Conservation (phyloP, 805 yeast genomes). For the Wickerhamomyces sydowiorum region DNA sequence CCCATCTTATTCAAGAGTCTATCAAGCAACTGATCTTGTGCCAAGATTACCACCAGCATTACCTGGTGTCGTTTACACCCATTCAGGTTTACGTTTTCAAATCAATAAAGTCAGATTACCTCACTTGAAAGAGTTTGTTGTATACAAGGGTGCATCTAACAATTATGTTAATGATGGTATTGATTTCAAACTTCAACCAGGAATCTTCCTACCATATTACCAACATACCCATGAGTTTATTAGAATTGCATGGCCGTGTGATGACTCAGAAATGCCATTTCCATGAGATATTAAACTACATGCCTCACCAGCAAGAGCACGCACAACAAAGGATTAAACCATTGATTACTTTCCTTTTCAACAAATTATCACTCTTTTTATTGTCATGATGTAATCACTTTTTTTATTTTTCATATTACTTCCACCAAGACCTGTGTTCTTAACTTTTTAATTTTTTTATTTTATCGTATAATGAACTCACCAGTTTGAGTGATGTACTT, state of each 20-base stretch:
- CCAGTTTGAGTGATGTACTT: slow-evolving; percentile 68
- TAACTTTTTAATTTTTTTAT: no score
- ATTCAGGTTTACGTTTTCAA: slow-evolving; percentile 28
- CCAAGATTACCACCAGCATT: slow-evolving; percentile 49
- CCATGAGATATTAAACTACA: neutral
- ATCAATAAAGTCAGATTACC: slow-evolving; percentile 29
- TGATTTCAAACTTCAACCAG: slow-evolving; percentile 5
- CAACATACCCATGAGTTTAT: slow-evolving; percentile 17
- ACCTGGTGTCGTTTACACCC: slow-evolving; percentile 25
- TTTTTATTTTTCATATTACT: no score
- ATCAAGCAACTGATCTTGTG: slow-evolving; percentile 52
- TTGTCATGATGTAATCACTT: no score
- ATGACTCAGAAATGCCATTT: slow-evolving; percentile 5
- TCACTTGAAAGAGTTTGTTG: slow-evolving; percentile 20
- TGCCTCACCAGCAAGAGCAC: no score
- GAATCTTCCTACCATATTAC: slow-evolving; percentile 9
- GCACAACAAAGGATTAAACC: no score
- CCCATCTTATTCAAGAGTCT: slow-evolving; percentile 42
- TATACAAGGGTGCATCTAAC: slow-evolving; percentile 13
- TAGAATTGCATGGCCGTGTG: slow-evolving; percentile 20
- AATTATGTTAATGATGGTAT: slow-evolving; percentile 6
- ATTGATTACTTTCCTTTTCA: no score
- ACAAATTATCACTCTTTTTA: no score
- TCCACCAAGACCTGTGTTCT: no score
- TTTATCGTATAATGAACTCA: slow-evolving; percentile 32